Base-by-base conservation (phyloP, 2,329 filamentous ascomycete genomes). In the Fusarium lyarnte region DNA sequence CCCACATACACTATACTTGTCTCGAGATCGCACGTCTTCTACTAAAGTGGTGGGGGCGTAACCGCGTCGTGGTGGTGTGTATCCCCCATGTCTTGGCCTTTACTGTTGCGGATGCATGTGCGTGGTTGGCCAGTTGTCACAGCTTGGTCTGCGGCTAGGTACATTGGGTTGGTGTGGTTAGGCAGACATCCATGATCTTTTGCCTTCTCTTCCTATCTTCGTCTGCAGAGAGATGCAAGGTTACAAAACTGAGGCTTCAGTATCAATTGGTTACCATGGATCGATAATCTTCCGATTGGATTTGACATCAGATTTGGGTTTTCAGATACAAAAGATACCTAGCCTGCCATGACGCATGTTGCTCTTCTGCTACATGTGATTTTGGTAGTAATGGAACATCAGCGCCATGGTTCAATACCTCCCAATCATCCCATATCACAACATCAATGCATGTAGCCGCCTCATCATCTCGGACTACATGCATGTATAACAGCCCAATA, bases 231-330 rank as follows among this genome's bases (percentile, higher is more conserved):
- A 41, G 45, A 27, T 55, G 42, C 54, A 36, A 55, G 38, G 47
- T 55, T 54, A 23, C 45, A 46, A 52, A 57, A 64, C 52, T 47
- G 36, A 67, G 60, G 66, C 61, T 73, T 57, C 45, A 52, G 46
- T 36, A 71, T 73, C 66, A 57, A 73, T 73, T 73, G 62, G 66
- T 43, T 39, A 60, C 52, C 38, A 57, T 38, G 53, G 42, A 64
- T 71, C 58, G 53, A 63, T 71, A 73, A 73, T 74, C 25, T 54
- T 74, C 70, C 70, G 70, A 71, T 73, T 73, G 66, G 66, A 31
- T 38, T 62, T n/a, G 45, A 42, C 21, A 36, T n/a, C 60, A 43
- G n/a, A 53, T 53, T 51, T 51, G 47, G 31, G 41, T 53, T 47
- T 58, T 59, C 23, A 63, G 33, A 45, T 57, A 42, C 19, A 46